A percentile compares a stretch with the other conserved stretches of the same genome.
Evolutionary conservation across 768 basidiomycete genomes (phyloP).

Genomic region (Rhodotorula kratochvilovae): DNA sequence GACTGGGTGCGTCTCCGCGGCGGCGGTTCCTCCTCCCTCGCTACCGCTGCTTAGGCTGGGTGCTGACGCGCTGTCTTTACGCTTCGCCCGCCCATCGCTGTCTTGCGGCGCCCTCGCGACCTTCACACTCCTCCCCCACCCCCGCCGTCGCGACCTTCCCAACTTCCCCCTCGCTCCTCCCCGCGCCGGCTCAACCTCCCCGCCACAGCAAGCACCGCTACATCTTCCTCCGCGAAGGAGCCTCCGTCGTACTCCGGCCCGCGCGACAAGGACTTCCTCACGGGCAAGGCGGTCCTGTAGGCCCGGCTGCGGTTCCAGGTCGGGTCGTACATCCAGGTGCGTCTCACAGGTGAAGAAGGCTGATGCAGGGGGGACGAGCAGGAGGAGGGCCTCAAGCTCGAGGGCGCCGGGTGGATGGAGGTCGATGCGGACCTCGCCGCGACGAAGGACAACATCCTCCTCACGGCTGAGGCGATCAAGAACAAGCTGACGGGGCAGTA

Average conservation of each 20-base stretch:
- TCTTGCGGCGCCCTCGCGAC: too few relatives aligned
- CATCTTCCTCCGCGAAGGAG: constrained; percentile 22
- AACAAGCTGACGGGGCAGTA: constrained; percentile 24
- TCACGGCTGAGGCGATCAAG: constrained; percentile 18
- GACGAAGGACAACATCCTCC: constrained; percentile 16
- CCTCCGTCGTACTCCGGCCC: constrained; percentile 5
- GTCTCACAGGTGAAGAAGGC: background rate
- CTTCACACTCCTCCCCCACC: too few relatives aligned
- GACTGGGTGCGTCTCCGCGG: background rate
- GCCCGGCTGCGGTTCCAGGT: constrained; percentile 8
- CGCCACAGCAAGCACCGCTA: constrained; percentile 26
- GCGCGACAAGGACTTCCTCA: background rate
- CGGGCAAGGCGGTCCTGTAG: constrained; percentile 20
- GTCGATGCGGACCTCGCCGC: constrained; percentile 3
- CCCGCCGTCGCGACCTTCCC: too few relatives aligned
- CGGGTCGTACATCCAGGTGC: constrained; percentile 7
- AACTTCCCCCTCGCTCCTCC: background rate
- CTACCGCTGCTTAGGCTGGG: too few relatives aligned
- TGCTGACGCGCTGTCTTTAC: background rate
- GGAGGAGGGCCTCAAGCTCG: constrained; percentile 24
- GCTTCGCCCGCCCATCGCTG: too few relatives aligned
- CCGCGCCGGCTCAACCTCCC: background rate
- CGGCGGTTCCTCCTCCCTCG: too few relatives aligned
- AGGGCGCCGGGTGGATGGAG: constrained; percentile 26
- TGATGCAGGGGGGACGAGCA: too few relatives aligned